A percentile compares a stretch with the other conserved stretches of the same genome.
Evolutionary conservation across 202 grass and related monocot species (phyloP).

Genomic region (Brachypodium distachyon): DNA sequence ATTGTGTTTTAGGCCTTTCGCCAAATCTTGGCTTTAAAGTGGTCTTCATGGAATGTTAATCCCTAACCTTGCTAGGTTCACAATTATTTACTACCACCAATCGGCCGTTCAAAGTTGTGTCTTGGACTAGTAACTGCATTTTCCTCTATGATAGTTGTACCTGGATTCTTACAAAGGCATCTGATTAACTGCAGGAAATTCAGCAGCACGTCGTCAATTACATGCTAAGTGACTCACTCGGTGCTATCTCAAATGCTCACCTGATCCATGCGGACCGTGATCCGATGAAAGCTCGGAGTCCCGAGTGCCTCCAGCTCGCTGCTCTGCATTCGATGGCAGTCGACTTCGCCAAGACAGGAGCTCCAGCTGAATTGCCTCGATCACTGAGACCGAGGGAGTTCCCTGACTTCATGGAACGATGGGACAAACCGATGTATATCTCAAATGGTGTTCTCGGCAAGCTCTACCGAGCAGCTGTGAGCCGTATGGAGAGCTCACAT

Average conservation of each 20-base stretch:
- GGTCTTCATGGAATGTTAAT: neutral
- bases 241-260: constrained; percentile 70
- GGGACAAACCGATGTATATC: constrained; percentile 53
- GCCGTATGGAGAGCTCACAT: constrained; percentile 18
- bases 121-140: neutral
- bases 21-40: neutral
- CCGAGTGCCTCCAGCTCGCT: constrained; percentile 73
- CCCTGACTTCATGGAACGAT: constrained; percentile 90
- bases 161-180: neutral
- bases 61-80: neutral
- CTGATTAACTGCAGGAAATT: constrained; percentile 69
- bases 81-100: neutral
- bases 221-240: constrained; percentile 76
- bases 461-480: constrained; percentile 42
- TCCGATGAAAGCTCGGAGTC: constrained; percentile 67
- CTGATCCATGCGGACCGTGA: constrained; percentile 68
- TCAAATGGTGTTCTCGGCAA: constrained; percentile 64
- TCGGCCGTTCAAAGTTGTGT: neutral
- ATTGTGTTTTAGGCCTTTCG: neutral
- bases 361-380: constrained; percentile 76
- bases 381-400: constrained; percentile 57
- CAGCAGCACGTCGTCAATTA: constrained; percentile 82
- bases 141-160: neutral
- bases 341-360: constrained; percentile 84
- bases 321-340: constrained; percentile 89